Evolutionary conservation across 768 basidiomycete species (phyloP), one percentile per base, ranked within the genome.

Genomic region (Kwoniella sp.): DNA sequence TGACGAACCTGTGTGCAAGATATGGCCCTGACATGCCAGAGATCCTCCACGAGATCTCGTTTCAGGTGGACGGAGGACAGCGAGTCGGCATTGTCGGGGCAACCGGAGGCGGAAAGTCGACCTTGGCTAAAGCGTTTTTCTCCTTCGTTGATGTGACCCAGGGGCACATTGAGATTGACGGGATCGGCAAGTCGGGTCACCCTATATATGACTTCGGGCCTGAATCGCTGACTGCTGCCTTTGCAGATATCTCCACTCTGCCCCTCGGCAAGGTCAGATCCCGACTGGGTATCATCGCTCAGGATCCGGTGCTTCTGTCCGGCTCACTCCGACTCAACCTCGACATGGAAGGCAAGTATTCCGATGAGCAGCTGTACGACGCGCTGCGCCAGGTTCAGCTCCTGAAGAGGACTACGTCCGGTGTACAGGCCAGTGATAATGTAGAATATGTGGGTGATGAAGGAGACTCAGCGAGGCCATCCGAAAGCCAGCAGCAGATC

Each of bases 101-200:
- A 2, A 68, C 65, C 11, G 69, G 70, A 8, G 66, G 68, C 5
- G 70, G 70, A 2, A 72, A 72, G 43, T 65, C 62, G 15, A 73
- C 71, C 2, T 48, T 73, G 10, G 69, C 67, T 7, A 62, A 69
- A 36, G 58, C 67, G 4, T 67, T 73, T 39, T 73, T 73, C 56
- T 57, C 60, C 4, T 73, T 73, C 48, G 60, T 73, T 12, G 71
- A 73, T 23, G 46, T 70, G 1, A 57, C 59, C 3, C 17, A 55
- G 15, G 71, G 71, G 2, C 52, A 41, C 12, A 70, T 73, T 40
- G 20, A 54, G 31, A 70, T 73, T 43, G 71, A 73, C 41, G 67
- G 64, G 2, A 28, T 38, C 32, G 58, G 67, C 65, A 38, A 63
- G 59, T 46, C 6, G 7, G 22, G 7, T 2, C 9, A 34, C 2